Conservation (phyloP, 2,329 filamentous ascomycete genomes). For the Lomentospora prolificans region DNA sequence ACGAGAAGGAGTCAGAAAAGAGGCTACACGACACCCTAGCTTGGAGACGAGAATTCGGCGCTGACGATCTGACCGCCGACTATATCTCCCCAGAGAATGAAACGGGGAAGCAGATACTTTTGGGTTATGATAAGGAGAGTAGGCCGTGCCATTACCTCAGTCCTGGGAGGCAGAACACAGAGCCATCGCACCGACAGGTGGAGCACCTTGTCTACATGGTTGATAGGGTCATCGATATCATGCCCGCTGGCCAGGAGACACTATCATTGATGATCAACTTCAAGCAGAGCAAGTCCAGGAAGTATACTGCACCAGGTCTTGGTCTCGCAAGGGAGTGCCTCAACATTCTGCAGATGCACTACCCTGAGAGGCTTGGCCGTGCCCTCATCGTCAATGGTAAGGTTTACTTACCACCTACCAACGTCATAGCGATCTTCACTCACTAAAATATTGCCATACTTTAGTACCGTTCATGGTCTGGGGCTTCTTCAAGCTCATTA, state of each 20-base stretch:
- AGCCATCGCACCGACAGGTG: slow-evolving; percentile 74
- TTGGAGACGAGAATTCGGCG: slow-evolving; percentile 86
- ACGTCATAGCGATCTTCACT: slow-evolving; percentile 10
- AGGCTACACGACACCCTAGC: slow-evolving; percentile 71
- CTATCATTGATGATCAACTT: slow-evolving; percentile 87
- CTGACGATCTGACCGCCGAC: slow-evolving; percentile 69
- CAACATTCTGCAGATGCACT: slow-evolving; percentile 87
- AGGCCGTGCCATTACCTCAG: slow-evolving; percentile 88
- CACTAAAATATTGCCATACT: background rate
- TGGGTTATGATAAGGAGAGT: slow-evolving; percentile 77
- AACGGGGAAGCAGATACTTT: slow-evolving; percentile 86
- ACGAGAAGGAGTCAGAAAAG: slow-evolving; percentile 61
- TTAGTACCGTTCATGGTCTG: slow-evolving; percentile 82
- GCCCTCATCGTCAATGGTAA: slow-evolving; percentile 82
- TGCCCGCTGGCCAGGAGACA: slow-evolving; percentile 79
- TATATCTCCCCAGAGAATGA: slow-evolving; percentile 91
- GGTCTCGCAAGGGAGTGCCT: slow-evolving; percentile 74
- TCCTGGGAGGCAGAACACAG: slow-evolving; percentile 87
- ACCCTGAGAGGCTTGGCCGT: slow-evolving; percentile 82
- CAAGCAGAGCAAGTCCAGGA: slow-evolving; percentile 64
- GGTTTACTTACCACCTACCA: slow-evolving; percentile 18
- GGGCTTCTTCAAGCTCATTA: slow-evolving; percentile 94
- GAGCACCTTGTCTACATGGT: slow-evolving; percentile 95
- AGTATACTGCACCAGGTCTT: slow-evolving; percentile 64
- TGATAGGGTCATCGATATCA: slow-evolving; percentile 78